phyloP scores from a whole-genome alignment of 306 rosid genomes.

The Prunus kanzakura region DNA sequence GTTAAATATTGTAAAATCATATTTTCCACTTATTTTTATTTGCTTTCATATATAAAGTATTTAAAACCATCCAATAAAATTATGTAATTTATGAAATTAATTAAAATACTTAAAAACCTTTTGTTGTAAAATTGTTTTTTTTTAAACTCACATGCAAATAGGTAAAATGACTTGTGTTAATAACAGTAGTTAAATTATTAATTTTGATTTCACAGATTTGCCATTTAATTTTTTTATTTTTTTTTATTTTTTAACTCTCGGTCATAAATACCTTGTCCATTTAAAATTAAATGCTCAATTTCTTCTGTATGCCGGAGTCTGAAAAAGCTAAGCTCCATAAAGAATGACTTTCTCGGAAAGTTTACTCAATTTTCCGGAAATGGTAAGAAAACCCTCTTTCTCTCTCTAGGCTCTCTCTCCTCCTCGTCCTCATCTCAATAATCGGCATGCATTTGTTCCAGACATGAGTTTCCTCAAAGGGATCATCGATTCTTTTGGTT shows the following conservation, averaged over 20 bases:
- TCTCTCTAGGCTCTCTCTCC: background rate
- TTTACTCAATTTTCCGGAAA: conserved; percentile 8
- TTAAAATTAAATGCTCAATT: background rate
- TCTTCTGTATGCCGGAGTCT: background rate
- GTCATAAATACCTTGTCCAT: background rate
- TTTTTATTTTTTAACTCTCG: too few relatives aligned
- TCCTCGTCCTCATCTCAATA: background rate
- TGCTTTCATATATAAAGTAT: too few relatives aligned
- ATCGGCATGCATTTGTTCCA: conserved; percentile 1
- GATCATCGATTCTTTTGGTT: conserved; percentile 59
- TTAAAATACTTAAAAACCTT: background rate
- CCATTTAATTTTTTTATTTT: too few relatives aligned
- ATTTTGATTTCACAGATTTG: background rate
- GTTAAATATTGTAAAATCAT: too few relatives aligned
- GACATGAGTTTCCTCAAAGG: conserved; percentile 69
- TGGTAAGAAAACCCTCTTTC: background rate
- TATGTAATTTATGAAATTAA: too few relatives aligned
- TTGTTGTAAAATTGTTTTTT: background rate
- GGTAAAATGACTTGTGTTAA: background rate
- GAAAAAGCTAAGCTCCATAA: background rate
- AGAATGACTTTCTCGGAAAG: conserved; percentile 14
- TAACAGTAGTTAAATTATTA: too few relatives aligned
- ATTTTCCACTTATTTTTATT: too few relatives aligned
- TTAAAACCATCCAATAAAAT: too few relatives aligned
- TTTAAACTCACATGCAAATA: too few relatives aligned